Percentiles rank a stretch among this genome's conserved stretches.
Evolutionary conservation across 179 eudicot species (phyloP).

Genomic region (Amaranthus tricolor): DNA sequence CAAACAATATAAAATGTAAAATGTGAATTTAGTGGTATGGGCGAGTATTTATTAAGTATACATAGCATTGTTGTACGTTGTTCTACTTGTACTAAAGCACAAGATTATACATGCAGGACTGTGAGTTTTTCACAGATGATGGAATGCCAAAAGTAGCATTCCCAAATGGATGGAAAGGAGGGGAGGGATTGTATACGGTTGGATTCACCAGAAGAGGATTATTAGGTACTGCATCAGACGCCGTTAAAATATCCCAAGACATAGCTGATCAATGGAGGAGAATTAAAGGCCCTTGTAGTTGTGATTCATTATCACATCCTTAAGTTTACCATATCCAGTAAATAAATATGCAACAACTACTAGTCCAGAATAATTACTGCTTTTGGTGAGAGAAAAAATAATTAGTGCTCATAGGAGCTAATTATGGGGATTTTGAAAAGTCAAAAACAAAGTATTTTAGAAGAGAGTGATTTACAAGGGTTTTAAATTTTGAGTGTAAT

Average conservation of each 20-base stretch:
- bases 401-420: constrained; percentile 1
- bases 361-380: not conserved
- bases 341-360: constrained; percentile 8
- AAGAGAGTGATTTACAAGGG: not conserved
- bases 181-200: constrained; percentile 70
- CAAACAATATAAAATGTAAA: too few relatives aligned
- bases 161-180: constrained; percentile 90
- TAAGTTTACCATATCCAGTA: not conserved
- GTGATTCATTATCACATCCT: not conserved
- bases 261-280: constrained; percentile 48
- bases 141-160: constrained; percentile 81
- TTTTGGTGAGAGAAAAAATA: not conserved
- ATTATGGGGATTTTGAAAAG: not conserved
- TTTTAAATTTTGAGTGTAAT: not conserved
- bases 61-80: too few relatives aligned
- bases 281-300: constrained; percentile 4
- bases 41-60: too few relatives aligned
- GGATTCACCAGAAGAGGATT: constrained; percentile 87
- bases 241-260: constrained; percentile 60
- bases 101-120: constrained; percentile 35
- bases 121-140: constrained; percentile 61
- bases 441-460: not conserved
- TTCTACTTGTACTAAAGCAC: too few relatives aligned
- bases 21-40: too few relatives aligned
- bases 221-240: constrained; percentile 70